Conservation (phyloP, 2,329 filamentous ascomycete species). For the Lasiodiplodia sp. region DNA sequence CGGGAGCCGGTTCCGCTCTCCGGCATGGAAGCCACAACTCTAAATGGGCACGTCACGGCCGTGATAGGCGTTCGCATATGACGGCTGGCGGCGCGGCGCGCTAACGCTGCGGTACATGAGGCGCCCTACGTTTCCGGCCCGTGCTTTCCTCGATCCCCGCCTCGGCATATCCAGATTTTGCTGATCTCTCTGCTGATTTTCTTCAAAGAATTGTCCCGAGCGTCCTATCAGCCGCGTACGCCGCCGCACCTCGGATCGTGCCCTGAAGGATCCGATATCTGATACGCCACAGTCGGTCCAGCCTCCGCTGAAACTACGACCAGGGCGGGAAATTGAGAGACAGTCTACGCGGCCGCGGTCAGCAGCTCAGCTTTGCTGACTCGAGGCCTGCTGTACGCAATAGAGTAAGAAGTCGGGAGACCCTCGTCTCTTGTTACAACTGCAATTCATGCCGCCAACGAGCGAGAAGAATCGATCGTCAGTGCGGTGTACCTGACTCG, state of each 20-base stretch:
- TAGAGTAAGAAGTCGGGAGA: not conserved
- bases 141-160: conserved; percentile 2
- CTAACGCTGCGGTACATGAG: conserved; percentile 5
- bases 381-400: not conserved
- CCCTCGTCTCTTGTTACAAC: not conserved
- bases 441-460: not conserved
- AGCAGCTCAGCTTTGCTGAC: not conserved
- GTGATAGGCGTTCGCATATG: conserved; percentile 13
- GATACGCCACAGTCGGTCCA: not conserved
- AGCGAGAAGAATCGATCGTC: not conserved
- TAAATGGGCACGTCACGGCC: not conserved
- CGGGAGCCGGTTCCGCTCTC: not conserved
- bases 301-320: not conserved
- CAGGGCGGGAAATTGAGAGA: not conserved
- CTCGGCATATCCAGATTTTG: not conserved
- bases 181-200: conserved; percentile 8
- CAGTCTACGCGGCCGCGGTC: not conserved
- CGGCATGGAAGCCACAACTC: not conserved
- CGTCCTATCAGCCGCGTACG: not conserved
- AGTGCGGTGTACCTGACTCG: conserved; percentile 13
- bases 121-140: conserved; percentile 13
- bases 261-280: not conserved
- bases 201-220: not conserved
- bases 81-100: not conserved
- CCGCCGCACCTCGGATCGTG: not conserved